Base-by-base conservation (phyloP, 768 basidiomycete species). In the Gloeopeniophorella convolvens region DNA sequence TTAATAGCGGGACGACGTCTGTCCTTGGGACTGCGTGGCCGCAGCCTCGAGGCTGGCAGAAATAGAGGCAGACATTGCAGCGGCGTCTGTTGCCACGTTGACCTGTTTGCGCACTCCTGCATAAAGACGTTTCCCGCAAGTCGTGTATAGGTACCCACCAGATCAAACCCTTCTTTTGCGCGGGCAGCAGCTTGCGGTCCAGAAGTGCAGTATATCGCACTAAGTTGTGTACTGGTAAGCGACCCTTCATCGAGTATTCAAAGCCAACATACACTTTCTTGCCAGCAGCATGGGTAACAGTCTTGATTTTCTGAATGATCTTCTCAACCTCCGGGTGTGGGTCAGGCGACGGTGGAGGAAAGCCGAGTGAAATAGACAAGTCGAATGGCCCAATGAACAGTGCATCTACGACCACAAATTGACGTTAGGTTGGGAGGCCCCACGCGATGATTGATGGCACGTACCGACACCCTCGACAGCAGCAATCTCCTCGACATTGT, bases 381-480 rank as follows among this genome's bases (percentile, higher is more conserved):
- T 85, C 83, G 53, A 78, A 85, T 3, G 82, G 83, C 3, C 83
- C 82, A 45, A 85, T 76, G 64, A 82, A 80, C 18, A 82, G 64
- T 12, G 73, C 71, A 53, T 79, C 76, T 74, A 27, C 18, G 15
- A 5, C 24, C n/a, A n/a, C n/a, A 37, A 16, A 12, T 11, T 9
- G 24, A 13, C 20, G 9, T 37, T 33, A 67, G 65, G 7, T 63
- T 50, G 2, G 42, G 10, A 21, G 36, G 20, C 12, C 21, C n/a
- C 16, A n/a, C 35, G 32, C 15, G 23, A 15, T 16, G 27, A 4
- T 20, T 34, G 12, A 24, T n/a, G n/a, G n/a, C n/a, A 56, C 69
- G 37, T 40, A 65, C 63, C 63, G 31, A 72, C 59, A 16, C 72
- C 71, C 9, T 67, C 64, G 26, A 73, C 70, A 13, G 60, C 54